Conservation (phyloP, 495 filamentous ascomycete species). For the Hypoxylon rickii region DNA sequence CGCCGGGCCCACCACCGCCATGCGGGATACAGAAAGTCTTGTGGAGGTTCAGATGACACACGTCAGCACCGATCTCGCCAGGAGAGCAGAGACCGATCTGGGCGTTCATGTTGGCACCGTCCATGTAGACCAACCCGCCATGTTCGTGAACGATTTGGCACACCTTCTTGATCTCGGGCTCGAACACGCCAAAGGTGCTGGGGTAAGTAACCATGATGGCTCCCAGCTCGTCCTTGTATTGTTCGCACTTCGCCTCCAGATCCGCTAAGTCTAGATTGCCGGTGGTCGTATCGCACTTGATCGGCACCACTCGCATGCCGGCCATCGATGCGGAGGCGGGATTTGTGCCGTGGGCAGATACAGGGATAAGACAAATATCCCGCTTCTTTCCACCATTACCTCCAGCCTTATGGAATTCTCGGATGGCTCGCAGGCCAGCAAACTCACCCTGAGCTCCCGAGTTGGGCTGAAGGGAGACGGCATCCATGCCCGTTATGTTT, state of each 20-base stretch:
- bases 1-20: constrained; percentile 92
- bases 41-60: constrained; percentile 97
- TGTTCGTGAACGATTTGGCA: constrained; percentile 84
- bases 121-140: constrained; percentile 98
- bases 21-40: constrained; percentile 99
- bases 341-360: constrained; percentile 97
- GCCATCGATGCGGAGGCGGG: constrained; percentile 97
- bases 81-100: constrained; percentile 97
- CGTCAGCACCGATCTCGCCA: constrained; percentile 95
- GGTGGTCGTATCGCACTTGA: constrained; percentile 87
- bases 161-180: constrained; percentile 85
- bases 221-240: constrained; percentile 82
- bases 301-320: constrained; percentile 91
- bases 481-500: constrained; percentile 88
- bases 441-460: constrained; percentile 98
- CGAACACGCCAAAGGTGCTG: constrained; percentile 95
- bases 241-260: constrained; percentile 83
- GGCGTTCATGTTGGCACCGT: constrained; percentile 98
- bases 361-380: constrained; percentile 94
- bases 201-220: constrained; percentile 99
- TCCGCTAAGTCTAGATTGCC: constrained; percentile 91
- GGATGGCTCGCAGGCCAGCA: constrained; percentile 88
- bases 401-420: constrained; percentile 77
- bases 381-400: constrained; percentile 61
- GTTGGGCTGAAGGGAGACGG: constrained; percentile 91